Base-by-base conservation (phyloP, 139 green algal genomes). In the Tetradesmus lagerheimii region DNA sequence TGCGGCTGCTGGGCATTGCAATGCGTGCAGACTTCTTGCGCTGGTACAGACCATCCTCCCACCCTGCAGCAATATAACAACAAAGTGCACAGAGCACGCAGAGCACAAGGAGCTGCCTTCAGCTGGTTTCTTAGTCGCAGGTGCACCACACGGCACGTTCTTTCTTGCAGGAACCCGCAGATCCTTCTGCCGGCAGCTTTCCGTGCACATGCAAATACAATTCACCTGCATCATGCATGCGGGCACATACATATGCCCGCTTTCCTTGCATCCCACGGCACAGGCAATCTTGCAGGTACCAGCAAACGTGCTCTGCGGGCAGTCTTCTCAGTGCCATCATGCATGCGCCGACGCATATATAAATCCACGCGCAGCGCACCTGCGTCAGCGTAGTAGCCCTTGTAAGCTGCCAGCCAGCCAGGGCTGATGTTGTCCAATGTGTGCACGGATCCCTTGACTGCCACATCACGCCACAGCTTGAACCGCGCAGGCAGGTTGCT, bases 391-490 rank as follows among this genome's bases (percentile, higher is more conserved):
- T 80, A 88, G 64, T 81, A 80, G 29, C 37, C n/a, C 39, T 35
- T 88, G 38, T 81, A 88, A 1, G 83, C 83, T 66, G 83, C 83
- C 64, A 88, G 64, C 83, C 83, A 88, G 37, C 38, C 83, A 45
- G 83, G 83, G 38, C 62, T 80, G 27, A 88, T 88, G 2, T 3
- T 43, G 67, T 50, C 37, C 62, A 88, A 64, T 4, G 64, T 80
- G 4, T 25, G 12, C 4, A 88, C 83, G 25, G 15, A 29, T 1
- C 62, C 83, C 27, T 41, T 39, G 2, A 88, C 31, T n/a, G 27
- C 38, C 62, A 80, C 27, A 27, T 88, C 62, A 12, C 64, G 62
- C 83, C 83, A 88, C 38, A 38, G 38, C 83, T 80, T 80, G 83
- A 88, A 88, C 18, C 83, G 83, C 6, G 64, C 62, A 2, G 83